These are phyloP conservation scores for Colletotrichum graminicola DNA, from an alignment of 2,329 filamentous ascomycete species.

Conservation along the genomic window DNA sequence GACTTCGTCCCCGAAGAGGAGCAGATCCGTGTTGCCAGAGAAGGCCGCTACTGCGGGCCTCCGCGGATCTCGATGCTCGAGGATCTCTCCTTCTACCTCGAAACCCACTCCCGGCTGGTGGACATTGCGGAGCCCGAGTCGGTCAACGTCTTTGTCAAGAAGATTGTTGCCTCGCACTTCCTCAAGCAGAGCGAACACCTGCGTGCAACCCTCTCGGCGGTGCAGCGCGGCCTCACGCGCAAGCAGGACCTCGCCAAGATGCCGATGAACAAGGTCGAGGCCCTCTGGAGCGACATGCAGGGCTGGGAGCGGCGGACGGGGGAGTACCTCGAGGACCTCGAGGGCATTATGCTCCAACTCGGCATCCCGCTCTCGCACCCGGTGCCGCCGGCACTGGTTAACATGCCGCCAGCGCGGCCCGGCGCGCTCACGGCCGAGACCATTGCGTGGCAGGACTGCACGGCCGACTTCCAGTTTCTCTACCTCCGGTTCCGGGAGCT, in stretches of 20 bases:
- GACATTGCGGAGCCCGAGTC: constrained; percentile 33
- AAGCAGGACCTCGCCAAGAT: constrained; percentile 45
- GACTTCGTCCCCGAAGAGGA: constrained; percentile 45
- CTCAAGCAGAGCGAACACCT: constrained; percentile 45
- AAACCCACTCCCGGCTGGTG: constrained; percentile 39
- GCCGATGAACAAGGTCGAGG: constrained; percentile 44
- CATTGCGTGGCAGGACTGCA: constrained; percentile 41
- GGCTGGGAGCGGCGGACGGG: constrained; percentile 46
- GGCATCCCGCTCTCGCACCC: constrained; percentile 43
- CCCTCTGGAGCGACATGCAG: constrained; percentile 47
- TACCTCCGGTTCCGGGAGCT: constrained; percentile 44
- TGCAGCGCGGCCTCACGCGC: constrained; percentile 45
- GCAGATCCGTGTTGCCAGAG: constrained; percentile 33
- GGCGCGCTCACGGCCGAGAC: constrained; percentile 10
- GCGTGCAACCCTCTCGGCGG: constrained; percentile 43
- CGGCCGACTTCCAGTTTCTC: constrained; percentile 45
- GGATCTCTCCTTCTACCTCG: constrained; percentile 46
- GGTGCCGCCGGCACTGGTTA: background rate
- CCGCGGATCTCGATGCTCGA: constrained; percentile 44
- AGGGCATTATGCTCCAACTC: constrained; percentile 46
- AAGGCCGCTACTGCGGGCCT: constrained; percentile 39
- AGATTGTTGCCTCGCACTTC: constrained; percentile 46
- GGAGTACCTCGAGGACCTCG: constrained; percentile 46
- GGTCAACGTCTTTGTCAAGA: constrained; percentile 44
- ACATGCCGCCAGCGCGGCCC: background rate